Conservation (phyloP, 1,139 yeast genomes). For the Geotrichum macrosporum region DNA sequence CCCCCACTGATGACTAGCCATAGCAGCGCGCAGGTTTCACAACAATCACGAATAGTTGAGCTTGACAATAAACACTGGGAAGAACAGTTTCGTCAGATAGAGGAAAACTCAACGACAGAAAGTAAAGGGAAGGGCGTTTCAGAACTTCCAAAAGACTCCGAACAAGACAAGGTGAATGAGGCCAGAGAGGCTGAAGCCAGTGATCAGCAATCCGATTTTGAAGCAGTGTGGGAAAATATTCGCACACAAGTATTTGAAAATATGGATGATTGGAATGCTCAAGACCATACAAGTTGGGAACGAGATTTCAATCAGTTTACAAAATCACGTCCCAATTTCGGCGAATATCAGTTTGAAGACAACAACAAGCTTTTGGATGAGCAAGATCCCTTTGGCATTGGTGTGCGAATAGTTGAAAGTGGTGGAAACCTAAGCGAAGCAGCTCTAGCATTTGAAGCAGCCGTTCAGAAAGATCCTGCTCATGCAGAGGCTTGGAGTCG, state of each 20-base stretch:
- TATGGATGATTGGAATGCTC: slow-evolving; percentile 41
- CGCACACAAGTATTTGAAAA: slow-evolving; percentile 46
- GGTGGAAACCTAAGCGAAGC: slow-evolving; percentile 95
- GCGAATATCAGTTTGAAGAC: slow-evolving; percentile 72
- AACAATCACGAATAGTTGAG: slow-evolving; percentile 33
- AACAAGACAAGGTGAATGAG: background rate
- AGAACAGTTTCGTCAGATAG: slow-evolving; percentile 74
- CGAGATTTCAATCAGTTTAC: slow-evolving; percentile 72
- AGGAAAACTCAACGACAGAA: slow-evolving; percentile 43
- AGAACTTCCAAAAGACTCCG: slow-evolving; percentile 15
- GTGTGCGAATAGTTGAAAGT: slow-evolving; percentile 83
- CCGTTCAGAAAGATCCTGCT: slow-evolving; percentile 72
- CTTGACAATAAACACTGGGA: slow-evolving; percentile 61
- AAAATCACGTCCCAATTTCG: slow-evolving; percentile 66
- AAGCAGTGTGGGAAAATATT: slow-evolving; percentile 58
- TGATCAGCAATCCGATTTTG: slow-evolving; percentile 46
- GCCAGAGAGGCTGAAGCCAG: slow-evolving; percentile 20
- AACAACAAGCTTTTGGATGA: slow-evolving; percentile 66
- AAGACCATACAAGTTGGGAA: slow-evolving; percentile 42
- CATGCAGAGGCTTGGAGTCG: slow-evolving; percentile 92
- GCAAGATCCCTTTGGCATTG: slow-evolving; percentile 86
- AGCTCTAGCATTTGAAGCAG: slow-evolving; percentile 95
- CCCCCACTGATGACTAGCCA: slow-evolving; percentile 6
- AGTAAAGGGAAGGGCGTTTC: slow-evolving; percentile 25
- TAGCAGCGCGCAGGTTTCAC: background rate